Evolutionary conservation across 2,329 filamentous ascomycete genomes (phyloP), one percentile per base, ranked within the genome.

Genomic region (Coniochaeta prunicola): DNA sequence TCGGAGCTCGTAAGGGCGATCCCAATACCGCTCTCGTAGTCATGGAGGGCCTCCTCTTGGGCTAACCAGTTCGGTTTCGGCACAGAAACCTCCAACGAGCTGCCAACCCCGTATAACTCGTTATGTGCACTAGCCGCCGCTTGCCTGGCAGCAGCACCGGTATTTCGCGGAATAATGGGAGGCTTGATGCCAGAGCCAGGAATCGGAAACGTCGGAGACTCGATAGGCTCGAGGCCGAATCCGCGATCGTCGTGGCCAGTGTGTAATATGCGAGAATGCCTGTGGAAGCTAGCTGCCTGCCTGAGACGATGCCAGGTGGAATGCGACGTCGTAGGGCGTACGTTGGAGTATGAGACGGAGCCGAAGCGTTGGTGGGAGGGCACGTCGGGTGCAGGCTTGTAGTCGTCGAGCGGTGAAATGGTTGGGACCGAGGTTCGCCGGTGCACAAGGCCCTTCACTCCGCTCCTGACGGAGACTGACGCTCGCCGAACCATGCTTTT

Each of bases 21-120:
- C 33, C 83, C 84, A 57, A 88, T 86, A 21, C 84, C 84, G 64
- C 85, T 87, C 71, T 88, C 84, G 28, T 79, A 75, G 63, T 88
- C 84, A 62, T 80, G 83, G n/a, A 73, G 68, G 3, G 30, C 53
- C 19, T 80, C 79, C 2, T 83, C 79, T 33, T 72, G 69, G 9
- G 74, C 68, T 8, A 82, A 67, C 71, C 78, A 77, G 56, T 75
- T 73, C 42, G 74, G 76, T 31, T 77, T 71, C 54, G 73, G 71
- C 38, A 70, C 74, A 61, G 65, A 59, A 1, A 61, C 61, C 7
- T 68, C 65, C 48, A 57, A 66, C 56, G 56, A 62, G 31, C 5
- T 65, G 6, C 36, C 64, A 45, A 64, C 64, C 12, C 59, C 62
- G 53, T 66, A 62, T 31, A 66, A 76, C 57, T 84, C 80, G 64